phyloP scores from a whole-genome alignment of 2,329 filamentous ascomycete genomes.

The Beauveria asiatica region DNA sequence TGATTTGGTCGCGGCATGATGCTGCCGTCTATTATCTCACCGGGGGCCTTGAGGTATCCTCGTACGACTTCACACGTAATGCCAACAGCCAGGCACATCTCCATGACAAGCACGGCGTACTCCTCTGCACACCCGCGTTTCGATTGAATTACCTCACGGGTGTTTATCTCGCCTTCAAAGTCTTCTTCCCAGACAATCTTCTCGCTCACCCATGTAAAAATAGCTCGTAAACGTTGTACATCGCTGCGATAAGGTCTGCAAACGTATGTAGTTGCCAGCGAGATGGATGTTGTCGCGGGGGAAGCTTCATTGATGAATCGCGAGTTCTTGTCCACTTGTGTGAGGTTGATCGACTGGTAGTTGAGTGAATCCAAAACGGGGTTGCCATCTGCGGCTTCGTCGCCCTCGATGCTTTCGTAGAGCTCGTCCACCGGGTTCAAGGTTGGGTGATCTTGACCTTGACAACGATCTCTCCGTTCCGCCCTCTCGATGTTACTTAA shows the following conservation, averaged over 20 bases:
- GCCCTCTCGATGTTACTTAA: slow-evolving; percentile 79
- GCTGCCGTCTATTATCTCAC: slow-evolving; percentile 72
- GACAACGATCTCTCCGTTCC: slow-evolving; percentile 79
- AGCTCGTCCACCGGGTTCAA: slow-evolving; percentile 86
- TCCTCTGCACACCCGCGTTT: slow-evolving; percentile 83
- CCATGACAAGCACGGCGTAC: slow-evolving; percentile 76
- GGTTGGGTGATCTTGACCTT: slow-evolving; percentile 87
- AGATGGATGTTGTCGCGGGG: slow-evolving; percentile 70
- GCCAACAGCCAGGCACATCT: slow-evolving; percentile 89
- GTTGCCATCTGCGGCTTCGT: slow-evolving; percentile 78
- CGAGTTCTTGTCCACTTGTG: slow-evolving; percentile 89
- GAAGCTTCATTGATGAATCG: slow-evolving; percentile 81
- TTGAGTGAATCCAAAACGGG: slow-evolving; percentile 77
- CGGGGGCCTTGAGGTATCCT: slow-evolving; percentile 85
- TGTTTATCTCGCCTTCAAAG: slow-evolving; percentile 76
- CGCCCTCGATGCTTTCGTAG: slow-evolving; percentile 75
- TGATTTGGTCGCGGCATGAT: slow-evolving; percentile 85
- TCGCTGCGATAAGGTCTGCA: slow-evolving; percentile 92
- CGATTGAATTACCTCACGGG: slow-evolving; percentile 72
- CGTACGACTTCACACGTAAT: slow-evolving; percentile 79
- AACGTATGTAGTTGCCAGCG: slow-evolving; percentile 81
- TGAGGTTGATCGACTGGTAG: slow-evolving; percentile 70
- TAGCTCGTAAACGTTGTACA: slow-evolving; percentile 83
- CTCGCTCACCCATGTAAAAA: slow-evolving; percentile 97
- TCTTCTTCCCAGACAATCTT: slow-evolving; percentile 94